Evolutionary conservation across 805 yeast species (phyloP).

Genomic region (Spathaspora arborariae): DNA sequence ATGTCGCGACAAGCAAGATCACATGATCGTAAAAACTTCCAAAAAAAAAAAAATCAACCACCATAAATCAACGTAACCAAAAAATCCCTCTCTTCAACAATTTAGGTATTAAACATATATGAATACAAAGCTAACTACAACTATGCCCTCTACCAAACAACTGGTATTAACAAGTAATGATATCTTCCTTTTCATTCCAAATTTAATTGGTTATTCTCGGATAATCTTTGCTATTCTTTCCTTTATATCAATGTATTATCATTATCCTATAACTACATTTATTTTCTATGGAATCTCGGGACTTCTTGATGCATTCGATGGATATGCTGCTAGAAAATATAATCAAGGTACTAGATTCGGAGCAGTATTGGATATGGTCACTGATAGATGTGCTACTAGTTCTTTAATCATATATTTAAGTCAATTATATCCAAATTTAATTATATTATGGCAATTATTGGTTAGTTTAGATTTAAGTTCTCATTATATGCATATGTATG

Average conservation of each 20-base stretch:
- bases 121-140: background rate
- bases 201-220: constrained; percentile 84
- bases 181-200: constrained; percentile 81
- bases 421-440: constrained; percentile 69
- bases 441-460: constrained; percentile 73
- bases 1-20: background rate
- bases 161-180: constrained; percentile 22
- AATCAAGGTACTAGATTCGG: constrained; percentile 91
- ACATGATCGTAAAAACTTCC: no score
- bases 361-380: constrained; percentile 97
- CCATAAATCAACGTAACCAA: background rate
- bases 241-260: constrained; percentile 74
- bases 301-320: constrained; percentile 92
- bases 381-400: constrained; percentile 95
- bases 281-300: constrained; percentile 82
- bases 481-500: constrained; percentile 98
- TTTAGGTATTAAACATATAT: background rate
- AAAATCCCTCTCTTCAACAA: background rate
- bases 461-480: constrained; percentile 85
- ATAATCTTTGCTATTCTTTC: constrained; percentile 80
- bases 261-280: constrained; percentile 73
- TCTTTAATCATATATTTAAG: constrained; percentile 86
- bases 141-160: background rate
- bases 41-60: no score
- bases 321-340: constrained; percentile 85